Conservation (phyloP, 169 alveolate species). For the Blepharisma undulans region DNA sequence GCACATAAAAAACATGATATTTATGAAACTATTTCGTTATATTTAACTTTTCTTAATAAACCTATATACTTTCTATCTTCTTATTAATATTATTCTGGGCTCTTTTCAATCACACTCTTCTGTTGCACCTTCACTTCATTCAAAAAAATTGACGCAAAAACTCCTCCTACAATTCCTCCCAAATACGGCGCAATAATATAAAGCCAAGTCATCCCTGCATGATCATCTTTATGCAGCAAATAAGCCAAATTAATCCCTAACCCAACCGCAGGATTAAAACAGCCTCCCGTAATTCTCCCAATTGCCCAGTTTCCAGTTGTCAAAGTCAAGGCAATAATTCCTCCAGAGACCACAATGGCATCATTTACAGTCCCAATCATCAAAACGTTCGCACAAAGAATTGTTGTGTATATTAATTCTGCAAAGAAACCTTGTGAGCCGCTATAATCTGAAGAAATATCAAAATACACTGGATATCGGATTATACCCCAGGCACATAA, state of each 20-base stretch:
- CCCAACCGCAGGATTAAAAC: conserved; percentile 19
- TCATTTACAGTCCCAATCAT: not conserved
- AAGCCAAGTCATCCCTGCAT: not conserved
- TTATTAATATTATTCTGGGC: not conserved
- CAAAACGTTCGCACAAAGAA: not conserved
- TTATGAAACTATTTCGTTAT: not conserved
- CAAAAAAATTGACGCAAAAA: not conserved
- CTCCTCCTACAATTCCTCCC: not conserved
- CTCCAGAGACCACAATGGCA: not conserved
- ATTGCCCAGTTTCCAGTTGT: conserved; percentile 7
- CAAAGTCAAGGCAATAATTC: not conserved
- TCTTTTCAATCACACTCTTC: not conserved
- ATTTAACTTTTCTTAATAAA: too few relatives aligned
- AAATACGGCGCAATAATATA: not conserved
- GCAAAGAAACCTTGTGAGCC: not conserved
- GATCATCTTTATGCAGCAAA: not conserved
- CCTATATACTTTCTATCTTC: not conserved
- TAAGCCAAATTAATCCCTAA: conserved; percentile 27
- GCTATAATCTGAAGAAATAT: not conserved
- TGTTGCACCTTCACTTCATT: not conserved
- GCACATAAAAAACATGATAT: not conserved
- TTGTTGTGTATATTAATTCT: not conserved
- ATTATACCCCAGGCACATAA: not conserved
- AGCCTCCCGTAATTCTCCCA: conserved; percentile 15
- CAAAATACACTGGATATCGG: not conserved